Base-by-base conservation (phyloP, 1,284 basidiomycete species). In the Cutaneotrichosporon cutaneum region DNA sequence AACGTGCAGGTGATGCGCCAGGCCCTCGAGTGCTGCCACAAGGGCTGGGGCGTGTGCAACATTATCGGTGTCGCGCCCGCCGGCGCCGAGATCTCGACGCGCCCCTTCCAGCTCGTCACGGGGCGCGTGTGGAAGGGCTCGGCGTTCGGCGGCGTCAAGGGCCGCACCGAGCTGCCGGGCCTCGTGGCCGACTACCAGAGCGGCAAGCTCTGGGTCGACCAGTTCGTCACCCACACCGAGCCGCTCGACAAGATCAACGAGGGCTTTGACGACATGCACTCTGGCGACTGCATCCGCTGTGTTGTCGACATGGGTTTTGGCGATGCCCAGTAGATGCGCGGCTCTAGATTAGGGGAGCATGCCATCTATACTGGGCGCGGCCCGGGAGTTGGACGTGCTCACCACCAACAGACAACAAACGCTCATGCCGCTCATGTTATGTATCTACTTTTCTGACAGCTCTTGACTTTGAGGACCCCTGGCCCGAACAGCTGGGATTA, bases 121-220 rank as follows among this genome's bases (percentile, higher is more conserved):
- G 96, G 96, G 61, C 88, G 96, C 65, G 89, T 88, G 60, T 98
- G 96, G 95, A 89, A 94, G 74, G 96, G 96, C 51, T 85, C 86
- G 48, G 96, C 96, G 0, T 99, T 99, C 72, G 96, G 96, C 68
- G 96, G 96, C 66, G 94, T 99, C 69, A 99, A 98, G 82, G 96
- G 95, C 48, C 87, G 95, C 62, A 93, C 94, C 42, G 94, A 98
- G 81, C 82, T 95, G 51, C 92, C 92, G 47, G 90, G 90, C 21
- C 86, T 95, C 51, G 91, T 95, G 18, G 86, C 92, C 75, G 79
- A 80, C 68, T 80, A 78, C 72, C 66, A 78, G 51, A 66, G 70
- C 45, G 76, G 77, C 52, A 79, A 68, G 30, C 75, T 80, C 56
- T 76, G 73, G 83, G 87, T 95, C 54, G 91, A 95, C 75, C 89